Percentiles rank a stretch among this genome's conserved stretches.
phyloP scores from a whole-genome alignment of 2,329 filamentous ascomycete genomes.

The Fusarium sp. region DNA sequence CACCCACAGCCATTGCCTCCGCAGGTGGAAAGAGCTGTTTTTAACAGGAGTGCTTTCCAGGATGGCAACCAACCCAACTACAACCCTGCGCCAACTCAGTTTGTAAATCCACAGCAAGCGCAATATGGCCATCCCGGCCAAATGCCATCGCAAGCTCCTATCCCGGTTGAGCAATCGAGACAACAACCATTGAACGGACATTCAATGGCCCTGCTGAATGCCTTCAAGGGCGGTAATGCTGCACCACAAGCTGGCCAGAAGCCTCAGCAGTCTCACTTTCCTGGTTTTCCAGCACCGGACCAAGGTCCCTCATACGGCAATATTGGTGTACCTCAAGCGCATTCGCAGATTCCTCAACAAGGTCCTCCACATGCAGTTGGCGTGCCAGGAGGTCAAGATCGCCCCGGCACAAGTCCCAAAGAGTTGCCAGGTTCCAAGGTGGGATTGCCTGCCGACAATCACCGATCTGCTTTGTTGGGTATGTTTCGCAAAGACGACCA shows the following conservation, averaged over 20 bases:
- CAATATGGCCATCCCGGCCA: constrained; percentile 38
- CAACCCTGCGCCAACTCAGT: constrained; percentile 13
- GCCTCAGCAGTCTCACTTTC: constrained; percentile 21
- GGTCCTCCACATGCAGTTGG: constrained; percentile 15
- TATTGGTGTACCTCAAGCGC: constrained; percentile 17
- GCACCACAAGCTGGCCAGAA: constrained; percentile 38
- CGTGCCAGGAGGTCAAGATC: constrained; percentile 7
- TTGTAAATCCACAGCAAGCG: constrained; percentile 38
- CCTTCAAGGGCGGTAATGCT: constrained; percentile 51
- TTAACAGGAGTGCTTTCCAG: constrained; percentile 51
- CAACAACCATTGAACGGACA: constrained; percentile 51
- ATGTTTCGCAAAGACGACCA: constrained; percentile 61
- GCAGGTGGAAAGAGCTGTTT: constrained; percentile 63
- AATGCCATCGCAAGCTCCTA: constrained; percentile 24
- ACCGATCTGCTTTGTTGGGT: constrained; percentile 60
- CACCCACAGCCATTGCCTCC: constrained; percentile 63
- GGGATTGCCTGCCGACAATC: constrained; percentile 43
- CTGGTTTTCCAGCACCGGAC: constrained; percentile 18
- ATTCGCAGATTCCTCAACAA: constrained; percentile 14
- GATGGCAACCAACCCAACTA: constrained; percentile 35
- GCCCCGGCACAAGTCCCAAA: constrained; percentile 41
- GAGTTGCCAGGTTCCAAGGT: constrained; percentile 44
- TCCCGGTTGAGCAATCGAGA: constrained; percentile 23
- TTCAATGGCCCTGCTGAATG: constrained; percentile 56
- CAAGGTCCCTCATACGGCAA: constrained; percentile 25